Evolutionary conservation across 1,284 basidiomycete species (phyloP), one percentile per base, ranked within the genome.

Genomic region (Marasmius tenuissimus): DNA sequence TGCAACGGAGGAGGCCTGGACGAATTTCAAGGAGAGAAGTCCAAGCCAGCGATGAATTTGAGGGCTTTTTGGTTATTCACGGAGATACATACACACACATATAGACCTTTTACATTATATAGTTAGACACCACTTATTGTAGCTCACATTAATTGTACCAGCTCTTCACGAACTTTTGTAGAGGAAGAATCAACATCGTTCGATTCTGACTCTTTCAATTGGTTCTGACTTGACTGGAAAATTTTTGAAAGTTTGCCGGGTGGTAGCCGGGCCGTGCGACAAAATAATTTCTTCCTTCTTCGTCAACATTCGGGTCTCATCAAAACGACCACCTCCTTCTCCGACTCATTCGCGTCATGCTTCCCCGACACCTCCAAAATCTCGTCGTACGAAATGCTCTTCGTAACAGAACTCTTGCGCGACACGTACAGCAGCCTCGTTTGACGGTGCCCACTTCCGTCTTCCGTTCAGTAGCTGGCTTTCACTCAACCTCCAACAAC

Each of bases 1-100:
- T 18, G 89, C 90, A 0, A 86, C 90, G 20, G 85, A 89, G 69
- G 90, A 92, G 55, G 80, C 78, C 2, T 92, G 92, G 91, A 75
- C 81, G 5, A 53, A 54, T 38, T 63, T 60, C 22, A 55, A 59
- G 7, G 58, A 60, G 33, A 57, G 48, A 22, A 22, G 2, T 48
- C 34, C 42, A 40, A 52, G 49, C 16, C 4, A 35, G 39, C 34
- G 49, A 5, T 52, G 27, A 27, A 48, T 4, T 34, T 11, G 27
- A 52, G 12, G 20, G 7, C 2, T 12, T 9, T 27, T 9, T 51
- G 10, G 16, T 33, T 51, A 27, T 35, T 35, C 10, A 3, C 27
- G 11, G 27, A 49, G 27, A 49, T 49, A 20, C 6, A n/a, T 14
- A n/a, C 27, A 49, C 27, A 49, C 5, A 49, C 18, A 14, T 6